Evolutionary conservation across 345 rosid species (phyloP), one percentile per base, ranked within the genome.

Genomic region (Durio zibethinus): DNA sequence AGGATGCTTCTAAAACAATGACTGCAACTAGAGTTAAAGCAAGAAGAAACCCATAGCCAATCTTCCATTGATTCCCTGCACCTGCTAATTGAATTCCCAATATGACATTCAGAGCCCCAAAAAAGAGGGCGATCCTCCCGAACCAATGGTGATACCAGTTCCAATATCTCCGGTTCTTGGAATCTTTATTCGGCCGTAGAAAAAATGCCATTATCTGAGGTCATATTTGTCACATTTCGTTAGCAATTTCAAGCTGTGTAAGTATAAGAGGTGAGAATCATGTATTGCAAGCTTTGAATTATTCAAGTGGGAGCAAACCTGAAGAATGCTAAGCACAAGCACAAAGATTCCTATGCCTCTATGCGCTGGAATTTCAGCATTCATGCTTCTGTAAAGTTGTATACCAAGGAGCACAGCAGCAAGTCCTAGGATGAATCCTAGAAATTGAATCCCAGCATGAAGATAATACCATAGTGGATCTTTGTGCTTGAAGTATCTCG

Each of bases 401-500:
- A 86, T 66, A 43, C 99, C 98, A 2, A 93, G 88, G 9, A 93
- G 80, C 15, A 88, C 89, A 11, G 87, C 83, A 4, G 93, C 87
- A 38, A 92, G 86, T 33, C 90, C 91, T 56, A 93, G 74, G 66
- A 90, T 81, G 81, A 93, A 95, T 7, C 99, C 98, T 0, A 85
- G 52, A 69, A 93, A 86, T 14, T 95, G 98, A 65, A 87, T 76
- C 31, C 80, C 77, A 0, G 89, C 89, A 66, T 95, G 98, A 33
- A 90, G 87, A 83, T 92, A 95, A 53, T 84, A 95, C 99, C 98
- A 93, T 54, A 90, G 83, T 48, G 99, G 99, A 60, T 93, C 98
- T 67, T 86, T 92, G 62, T 93, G 96, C 85, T 79, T 93, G 36
- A 92, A 84, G 85, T 92, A 90, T 87, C 98, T 90, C 5, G 97